Conservation (phyloP, 148 eudicot genomes). For the Rhododendron mucronatum region DNA sequence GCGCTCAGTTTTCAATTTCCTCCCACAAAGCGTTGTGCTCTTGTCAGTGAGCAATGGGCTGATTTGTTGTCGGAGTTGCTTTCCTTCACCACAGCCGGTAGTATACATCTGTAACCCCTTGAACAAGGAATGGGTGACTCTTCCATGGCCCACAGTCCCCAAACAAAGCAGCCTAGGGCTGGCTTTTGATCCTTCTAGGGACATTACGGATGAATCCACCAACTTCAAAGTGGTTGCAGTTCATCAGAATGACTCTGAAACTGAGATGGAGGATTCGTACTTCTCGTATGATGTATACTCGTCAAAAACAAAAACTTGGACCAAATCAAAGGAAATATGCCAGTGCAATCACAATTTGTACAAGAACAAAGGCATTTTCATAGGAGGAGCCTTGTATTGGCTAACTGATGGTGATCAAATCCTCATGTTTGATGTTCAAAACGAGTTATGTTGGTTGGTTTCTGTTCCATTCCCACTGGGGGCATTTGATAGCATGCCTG, state of each 20-base stretch:
- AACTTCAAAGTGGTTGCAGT: conserved; percentile 30
- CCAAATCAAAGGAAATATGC: conserved; percentile 24
- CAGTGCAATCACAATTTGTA: conserved; percentile 12
- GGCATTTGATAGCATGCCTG: conserved; percentile 12
- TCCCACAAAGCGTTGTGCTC: conserved; percentile 32
- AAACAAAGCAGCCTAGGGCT: conserved; percentile 21
- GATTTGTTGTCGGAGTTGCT: conserved; percentile 39
- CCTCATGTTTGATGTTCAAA: conserved; percentile 32
- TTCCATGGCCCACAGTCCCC: conserved; percentile 19
- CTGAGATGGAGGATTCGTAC: conserved; percentile 13
- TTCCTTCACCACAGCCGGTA: conserved; percentile 21
- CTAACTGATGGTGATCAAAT: conserved; percentile 32
- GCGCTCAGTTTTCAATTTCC: conserved; percentile 26
- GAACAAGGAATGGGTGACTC: conserved; percentile 31
- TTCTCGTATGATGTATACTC: conserved; percentile 26
- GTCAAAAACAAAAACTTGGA: conserved; percentile 30
- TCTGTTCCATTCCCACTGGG: conserved; percentile 21
- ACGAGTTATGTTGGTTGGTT: conserved; percentile 29
- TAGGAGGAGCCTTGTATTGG: conserved; percentile 29
- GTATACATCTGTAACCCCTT: conserved; percentile 41
- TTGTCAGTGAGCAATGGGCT: conserved; percentile 33
- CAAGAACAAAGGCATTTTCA: conserved; percentile 29
- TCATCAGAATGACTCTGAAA: conserved; percentile 5
- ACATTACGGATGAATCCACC: conserved; percentile 19
- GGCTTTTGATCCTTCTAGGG: conserved; percentile 32